Percentiles rank a stretch among this genome's conserved stretches.
Evolutionary conservation across 345 rosid species (phyloP).

Genomic region (Eucalyptus cladocalyx): DNA sequence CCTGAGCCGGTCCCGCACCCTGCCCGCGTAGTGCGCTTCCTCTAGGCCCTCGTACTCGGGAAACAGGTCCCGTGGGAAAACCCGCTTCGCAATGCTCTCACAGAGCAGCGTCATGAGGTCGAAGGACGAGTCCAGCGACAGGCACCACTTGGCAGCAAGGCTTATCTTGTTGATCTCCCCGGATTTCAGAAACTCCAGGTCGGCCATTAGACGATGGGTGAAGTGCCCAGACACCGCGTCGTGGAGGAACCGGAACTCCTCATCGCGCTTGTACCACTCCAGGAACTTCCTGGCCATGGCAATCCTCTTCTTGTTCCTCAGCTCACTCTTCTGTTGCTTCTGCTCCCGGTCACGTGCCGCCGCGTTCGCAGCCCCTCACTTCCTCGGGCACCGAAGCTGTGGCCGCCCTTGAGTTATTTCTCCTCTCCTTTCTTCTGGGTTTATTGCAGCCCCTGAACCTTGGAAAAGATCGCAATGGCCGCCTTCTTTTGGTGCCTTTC

Average conservation of each 20-base stretch:
- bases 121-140: slow-evolving; percentile 43
- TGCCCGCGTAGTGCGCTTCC: slow-evolving; percentile 50
- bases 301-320: slow-evolving; percentile 17
- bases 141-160: slow-evolving; percentile 71
- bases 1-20: slow-evolving; percentile 51
- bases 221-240: slow-evolving; percentile 46
- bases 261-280: slow-evolving; percentile 22
- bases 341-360: slow-evolving; percentile 13
- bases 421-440: too few species aligned
- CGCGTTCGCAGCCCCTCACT: slow-evolving; percentile 1
- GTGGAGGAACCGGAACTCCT: slow-evolving; percentile 30
- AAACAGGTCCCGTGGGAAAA: slow-evolving; percentile 22
- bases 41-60: slow-evolving; percentile 46
- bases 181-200: slow-evolving; percentile 11
- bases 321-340: slow-evolving; percentile 26
- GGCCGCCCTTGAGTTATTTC: background rate
- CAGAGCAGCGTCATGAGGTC: slow-evolving; percentile 32
- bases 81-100: slow-evolving; percentile 39
- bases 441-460: too few species aligned
- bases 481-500: background rate
- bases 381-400: background rate
- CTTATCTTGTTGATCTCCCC: slow-evolving; percentile 19
- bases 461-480: background rate
- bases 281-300: slow-evolving; percentile 26
- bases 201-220: slow-evolving; percentile 13